Base-by-base conservation (phyloP, 148 eudicot genomes). In the Nepenthes gracilis region DNA sequence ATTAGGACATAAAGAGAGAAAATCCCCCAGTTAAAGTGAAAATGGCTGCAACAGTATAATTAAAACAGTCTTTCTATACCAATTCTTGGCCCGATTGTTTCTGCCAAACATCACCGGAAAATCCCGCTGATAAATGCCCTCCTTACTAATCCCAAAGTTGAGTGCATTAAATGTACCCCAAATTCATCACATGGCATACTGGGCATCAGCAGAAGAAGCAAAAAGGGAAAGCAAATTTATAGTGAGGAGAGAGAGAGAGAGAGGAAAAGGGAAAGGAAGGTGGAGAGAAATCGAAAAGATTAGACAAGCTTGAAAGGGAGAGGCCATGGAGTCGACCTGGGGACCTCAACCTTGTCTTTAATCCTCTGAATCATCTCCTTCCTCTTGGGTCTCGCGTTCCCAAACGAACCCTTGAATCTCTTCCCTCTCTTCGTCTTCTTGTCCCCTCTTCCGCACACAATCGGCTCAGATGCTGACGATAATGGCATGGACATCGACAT, bases 291-390 rank as follows among this genome's bases (percentile, higher is more conserved):
- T 23, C 23, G 23, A 23, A 23, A 23, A 23, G 23, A 6, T 75
- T 56, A 90, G 32, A 87, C 83, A 72, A 90, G 88, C 60, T 87
- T 90, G 61, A 90, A 90, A 68, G 95, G 91, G 33, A 87, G 92
- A 66, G 97, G 97, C 97, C 97, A 90, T 57, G 97, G 97, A 55
- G 97, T 90, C 40, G 95, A 86, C 69, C 85, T 81, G 65, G 97
- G 95, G 32, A 90, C 89, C 53, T 90, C 97, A 38, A 84, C 71
- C 55, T 73, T 82, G 37, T 90, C 97, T 71, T 90, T 90, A 35
- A 91, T 64, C 47, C 97, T 71, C 63, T 83, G 77, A 34, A 81
- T 85, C 75, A 74, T 76, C 58, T 91, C 68, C 64, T 91, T 89
- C 80, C 68, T 83, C 66, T 79, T 80, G 1, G 93, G 96, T 52